Evolutionary conservation across 306 rosid species (phyloP).

Genomic region (Medicago truncatula): MtrunA17r5.0-ANR NC_053047.1:41921501-41922000

Average conservation of each 20-base stretch:
- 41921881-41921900: constrained; percentile 70
- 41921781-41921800: constrained; percentile 59
- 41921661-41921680: too few relatives aligned
- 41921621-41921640: too few relatives aligned
- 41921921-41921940: constrained; percentile 42
- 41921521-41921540: too few relatives aligned
- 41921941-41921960: neutral
- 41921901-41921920: constrained; percentile 58
- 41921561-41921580: too few relatives aligned
- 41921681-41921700: too few relatives aligned
- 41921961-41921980: constrained; percentile 4
- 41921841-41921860: constrained; percentile 62
- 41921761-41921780: constrained; percentile 17
- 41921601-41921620: too few relatives aligned
- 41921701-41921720: too few relatives aligned
- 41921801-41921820: constrained; percentile 67
- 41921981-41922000: constrained; percentile 13
- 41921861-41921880: constrained; percentile 65
- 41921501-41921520: too few relatives aligned
- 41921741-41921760: constrained; percentile 1
- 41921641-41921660: too few relatives aligned
- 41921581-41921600: too few relatives aligned
- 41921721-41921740: too few relatives aligned
- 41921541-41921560: too few relatives aligned
- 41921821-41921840: constrained; percentile 64